Conservation (phyloP, 2,329 filamentous ascomycete species). For the Talaromyces sp. region DNA sequence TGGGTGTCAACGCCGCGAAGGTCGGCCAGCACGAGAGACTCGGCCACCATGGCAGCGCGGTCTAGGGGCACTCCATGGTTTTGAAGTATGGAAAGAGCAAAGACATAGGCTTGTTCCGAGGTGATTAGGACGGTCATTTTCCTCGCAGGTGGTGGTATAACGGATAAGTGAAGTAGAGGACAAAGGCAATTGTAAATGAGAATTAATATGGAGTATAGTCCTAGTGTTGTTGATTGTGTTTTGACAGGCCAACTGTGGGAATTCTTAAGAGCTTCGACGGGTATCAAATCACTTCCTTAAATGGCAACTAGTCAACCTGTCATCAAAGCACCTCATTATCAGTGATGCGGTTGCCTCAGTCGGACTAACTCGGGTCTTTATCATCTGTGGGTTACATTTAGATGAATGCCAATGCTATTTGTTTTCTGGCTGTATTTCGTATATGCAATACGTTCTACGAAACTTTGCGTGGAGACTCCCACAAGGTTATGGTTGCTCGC, state of each 20-base stretch:
- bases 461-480: not conserved
- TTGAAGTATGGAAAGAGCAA: not conserved
- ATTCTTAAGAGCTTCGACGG: not conserved
- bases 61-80: not conserved
- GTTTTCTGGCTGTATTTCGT: not conserved
- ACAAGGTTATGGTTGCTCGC: not conserved
- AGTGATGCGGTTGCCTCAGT: not conserved
- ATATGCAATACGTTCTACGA: not conserved
- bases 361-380: not conserved
- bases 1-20: slow-evolving; percentile 23
- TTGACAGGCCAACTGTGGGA: not conserved
- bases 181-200: not conserved
- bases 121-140: not conserved
- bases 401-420: not conserved
- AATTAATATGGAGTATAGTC: not conserved
- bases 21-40: slow-evolving; percentile 19
- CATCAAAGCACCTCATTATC: not conserved
- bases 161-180: not conserved
- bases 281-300: not conserved
- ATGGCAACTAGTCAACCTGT: not conserved
- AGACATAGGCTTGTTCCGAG: not conserved
- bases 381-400: not conserved
- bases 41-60: slow-evolving; percentile 12
- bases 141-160: not conserved
- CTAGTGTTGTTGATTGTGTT: not conserved